A percentile compares a stretch with the other conserved stretches of the same genome.
These are phyloP conservation scores for Mantamonas sphyraenae DNA, from an alignment of 78 protist species.

Conservation along the genomic window DNA sequence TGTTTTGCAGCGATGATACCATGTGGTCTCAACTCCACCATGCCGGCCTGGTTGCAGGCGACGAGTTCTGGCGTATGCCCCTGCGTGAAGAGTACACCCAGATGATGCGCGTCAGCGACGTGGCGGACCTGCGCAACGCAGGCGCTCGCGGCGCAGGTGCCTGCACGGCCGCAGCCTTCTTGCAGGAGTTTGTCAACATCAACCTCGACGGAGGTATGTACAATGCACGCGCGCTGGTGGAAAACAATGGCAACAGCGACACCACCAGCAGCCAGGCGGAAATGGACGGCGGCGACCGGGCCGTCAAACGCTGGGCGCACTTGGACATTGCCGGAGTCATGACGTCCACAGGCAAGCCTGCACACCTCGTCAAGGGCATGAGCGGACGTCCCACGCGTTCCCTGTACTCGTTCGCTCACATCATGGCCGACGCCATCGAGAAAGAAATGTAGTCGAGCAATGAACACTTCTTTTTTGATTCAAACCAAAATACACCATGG, in stretches of 20 bases:
- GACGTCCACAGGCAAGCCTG: neutral
- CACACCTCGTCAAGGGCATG: neutral
- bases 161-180: slow-evolving; percentile 25
- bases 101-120: neutral
- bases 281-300: neutral
- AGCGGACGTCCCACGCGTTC: neutral
- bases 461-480: too few species aligned
- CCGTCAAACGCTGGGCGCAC: neutral
- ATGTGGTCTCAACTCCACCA: neutral
- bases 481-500: too few species aligned
- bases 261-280: neutral
- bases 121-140: slow-evolving; percentile 1
- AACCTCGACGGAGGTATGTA: neutral
- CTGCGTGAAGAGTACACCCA: slow-evolving; percentile 1
- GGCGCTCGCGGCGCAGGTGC: slow-evolving; percentile 9
- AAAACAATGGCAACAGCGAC: neutral
- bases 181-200: slow-evolving; percentile 14
- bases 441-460: too few species aligned
- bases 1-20: slow-evolving; percentile 17
- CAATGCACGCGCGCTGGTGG: neutral
- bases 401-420: too few species aligned
- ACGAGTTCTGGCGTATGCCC: slow-evolving; percentile 5
- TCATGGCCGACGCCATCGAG: too few species aligned
- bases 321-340: neutral
- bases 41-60: neutral